These are phyloP conservation scores for Lanmaoa rubissima DNA, from an alignment of 768 basidiomycete species.

Conservation along the genomic window DNA sequence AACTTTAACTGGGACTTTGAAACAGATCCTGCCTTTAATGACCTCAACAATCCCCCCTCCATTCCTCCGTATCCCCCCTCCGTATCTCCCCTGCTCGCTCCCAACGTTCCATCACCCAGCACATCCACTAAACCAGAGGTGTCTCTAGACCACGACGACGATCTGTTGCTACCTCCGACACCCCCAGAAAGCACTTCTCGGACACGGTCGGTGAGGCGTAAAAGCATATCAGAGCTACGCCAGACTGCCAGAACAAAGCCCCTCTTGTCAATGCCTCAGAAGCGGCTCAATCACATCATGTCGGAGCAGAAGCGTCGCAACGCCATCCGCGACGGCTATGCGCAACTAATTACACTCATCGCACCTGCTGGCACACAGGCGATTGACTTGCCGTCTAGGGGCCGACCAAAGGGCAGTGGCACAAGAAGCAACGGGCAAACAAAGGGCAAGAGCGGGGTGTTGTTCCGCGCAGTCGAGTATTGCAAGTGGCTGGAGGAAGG, in stretches of 20 bases:
- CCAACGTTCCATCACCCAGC: slow-evolving; percentile 1
- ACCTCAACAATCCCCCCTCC: slow-evolving; percentile 4
- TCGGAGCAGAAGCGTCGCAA: slow-evolving; percentile 93
- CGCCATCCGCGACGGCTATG: slow-evolving; percentile 87
- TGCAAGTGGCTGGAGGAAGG: slow-evolving; percentile 86
- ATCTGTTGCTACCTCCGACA: slow-evolving; percentile 1
- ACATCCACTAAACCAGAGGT: slow-evolving; percentile 5
- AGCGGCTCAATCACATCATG: slow-evolving; percentile 90
- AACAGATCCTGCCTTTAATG: slow-evolving; percentile 32
- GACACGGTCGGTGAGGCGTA: slow-evolving; percentile 21
- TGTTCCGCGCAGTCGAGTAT: slow-evolving; percentile 86
- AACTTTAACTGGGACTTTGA: slow-evolving; percentile 71
- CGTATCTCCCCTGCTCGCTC: background rate
- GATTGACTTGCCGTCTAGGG: slow-evolving; percentile 73
- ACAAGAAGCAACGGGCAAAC: slow-evolving; percentile 60
- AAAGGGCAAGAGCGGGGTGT: slow-evolving; percentile 87
- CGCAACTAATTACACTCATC: slow-evolving; percentile 78
- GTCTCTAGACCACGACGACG: slow-evolving; percentile 9
- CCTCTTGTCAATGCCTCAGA: slow-evolving; percentile 79
- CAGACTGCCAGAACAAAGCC: slow-evolving; percentile 50
- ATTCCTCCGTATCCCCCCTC: slow-evolving; percentile 1
- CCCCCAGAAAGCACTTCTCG: slow-evolving; percentile 14
- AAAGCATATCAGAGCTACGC: slow-evolving; percentile 21
- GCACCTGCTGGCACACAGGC: slow-evolving; percentile 73
- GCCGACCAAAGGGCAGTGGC: slow-evolving; percentile 78